Base-by-base conservation (phyloP, 176 grass and related monocot genomes). In the Chloris gayana region DNA sequence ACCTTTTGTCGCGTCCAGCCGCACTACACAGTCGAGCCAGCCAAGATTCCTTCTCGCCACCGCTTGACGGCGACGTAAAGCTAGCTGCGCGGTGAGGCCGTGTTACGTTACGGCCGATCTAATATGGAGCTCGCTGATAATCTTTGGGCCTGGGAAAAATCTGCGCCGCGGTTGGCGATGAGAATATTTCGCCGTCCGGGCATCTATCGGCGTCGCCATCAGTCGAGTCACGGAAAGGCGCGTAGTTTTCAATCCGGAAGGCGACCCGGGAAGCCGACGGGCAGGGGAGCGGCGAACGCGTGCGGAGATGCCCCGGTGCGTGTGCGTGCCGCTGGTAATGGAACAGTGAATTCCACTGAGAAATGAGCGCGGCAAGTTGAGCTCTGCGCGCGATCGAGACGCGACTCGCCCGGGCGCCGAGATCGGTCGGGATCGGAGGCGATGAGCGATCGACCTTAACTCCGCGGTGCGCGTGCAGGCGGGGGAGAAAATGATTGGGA, bases 171-270 rank as follows among this genome's bases (percentile, higher is more conserved):
- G 61, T 7, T 25, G 38, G 41, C 4, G 62, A 63, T 13, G 50
- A 60, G 71, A 70, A 82, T 81, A 78, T 76, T 64, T 83, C 66
- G 30, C 79, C 27, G 26, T 75, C 76, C 35, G 45, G 34, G 86
- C 86, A 88, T 88, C 75, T 74, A 67, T 68, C 51, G 75, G 12
- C 10, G 86, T 88, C 32, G 75, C 81, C 12, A 69, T 88, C 86
- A 14, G 14, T 26, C 67, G 19, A 12, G 67, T 60, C 80, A 46
- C 14, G 11, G 31, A 75, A 53, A 81, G 69, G 35, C 49, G 35
- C 50, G 50, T 54, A 38, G 45, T 44, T 80, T 71, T 88, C 56
- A 54, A 70, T 70, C 30, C 9, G 5, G 80, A 88, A 2, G 30
- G 39, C 15, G 81, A 77, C 73, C 0, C 35, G 13, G 34, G 72